Percentiles rank a stretch among this genome's conserved stretches.
phyloP scores from a whole-genome alignment of 2,329 filamentous ascomycete species.

The Aspergillus hortae region DNA sequence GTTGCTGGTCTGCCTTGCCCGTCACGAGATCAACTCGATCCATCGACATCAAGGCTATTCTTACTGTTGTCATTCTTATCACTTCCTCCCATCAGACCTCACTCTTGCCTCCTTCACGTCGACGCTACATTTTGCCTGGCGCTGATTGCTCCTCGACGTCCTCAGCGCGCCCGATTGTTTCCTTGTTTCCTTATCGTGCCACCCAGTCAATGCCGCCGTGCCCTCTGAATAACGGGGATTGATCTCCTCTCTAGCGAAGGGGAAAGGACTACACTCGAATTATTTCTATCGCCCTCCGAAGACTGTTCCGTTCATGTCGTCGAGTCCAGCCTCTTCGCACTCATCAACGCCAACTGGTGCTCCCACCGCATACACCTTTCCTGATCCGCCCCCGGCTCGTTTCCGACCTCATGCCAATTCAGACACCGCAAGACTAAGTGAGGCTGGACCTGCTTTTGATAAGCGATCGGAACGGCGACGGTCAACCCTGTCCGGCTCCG shows the following conservation, averaged over 20 bases:
- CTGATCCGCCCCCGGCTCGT: constrained; percentile 4
- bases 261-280: constrained; percentile 7
- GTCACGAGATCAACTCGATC: neutral
- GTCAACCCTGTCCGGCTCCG: constrained; percentile 23
- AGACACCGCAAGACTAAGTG: constrained; percentile 10
- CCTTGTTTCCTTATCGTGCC: constrained; percentile 13
- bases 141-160: neutral
- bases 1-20: neutral
- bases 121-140: neutral
- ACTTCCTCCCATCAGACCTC: neutral
- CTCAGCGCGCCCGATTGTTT: neutral
- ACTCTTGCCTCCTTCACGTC: neutral
- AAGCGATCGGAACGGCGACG: constrained; percentile 16
- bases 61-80: too few relatives aligned
- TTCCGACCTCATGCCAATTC: constrained; percentile 15
- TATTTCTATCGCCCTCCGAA: neutral
- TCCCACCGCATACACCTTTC: constrained; percentile 8
- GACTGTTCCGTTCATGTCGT: constrained; percentile 21
- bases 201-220: constrained; percentile 31
- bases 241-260: constrained; percentile 24
- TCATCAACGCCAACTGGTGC: constrained; percentile 11
- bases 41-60: too few relatives aligned
- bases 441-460: constrained; percentile 17
- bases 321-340: constrained; percentile 15
- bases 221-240: constrained; percentile 32